Percentiles rank a stretch among this genome's conserved stretches.
Conservation (phyloP, 164 flowering plant species). For the Buxus sempervirens region DNA sequence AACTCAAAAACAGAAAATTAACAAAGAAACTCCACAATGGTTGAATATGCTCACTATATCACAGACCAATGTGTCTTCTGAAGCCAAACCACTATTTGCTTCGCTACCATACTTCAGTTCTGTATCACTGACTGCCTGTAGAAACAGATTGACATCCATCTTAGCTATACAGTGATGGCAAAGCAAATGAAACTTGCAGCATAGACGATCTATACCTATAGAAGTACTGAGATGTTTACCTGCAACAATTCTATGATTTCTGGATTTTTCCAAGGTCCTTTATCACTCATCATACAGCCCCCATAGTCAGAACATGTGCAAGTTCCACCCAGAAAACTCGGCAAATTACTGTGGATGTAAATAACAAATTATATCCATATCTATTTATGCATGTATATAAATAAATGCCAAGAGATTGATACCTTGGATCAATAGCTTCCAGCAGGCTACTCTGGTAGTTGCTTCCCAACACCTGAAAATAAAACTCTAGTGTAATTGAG, state of each 20-base stretch:
- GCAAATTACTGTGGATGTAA: conserved; percentile 51
- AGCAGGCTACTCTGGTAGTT: conserved; percentile 39
- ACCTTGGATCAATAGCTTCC: conserved; percentile 62
- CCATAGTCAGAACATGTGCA: conserved; percentile 69
- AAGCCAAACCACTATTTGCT: conserved; percentile 14
- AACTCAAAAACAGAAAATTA: neutral
- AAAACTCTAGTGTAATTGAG: neutral
- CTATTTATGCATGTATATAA: neutral
- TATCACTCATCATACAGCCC: conserved; percentile 67
- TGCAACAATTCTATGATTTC: conserved; percentile 43
- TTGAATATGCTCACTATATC: conserved; percentile 8
- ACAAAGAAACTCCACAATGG: neutral
- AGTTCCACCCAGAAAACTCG: conserved; percentile 66
- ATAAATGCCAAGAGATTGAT: neutral
- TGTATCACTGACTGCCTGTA: conserved; percentile 29
- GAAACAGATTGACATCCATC: conserved; percentile 8
- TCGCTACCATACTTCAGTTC: conserved; percentile 18
- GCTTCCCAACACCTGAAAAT: conserved; percentile 57
- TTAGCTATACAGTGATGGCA: neutral
- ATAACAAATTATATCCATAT: neutral
- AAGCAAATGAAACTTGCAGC: neutral
- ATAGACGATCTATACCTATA: neutral
- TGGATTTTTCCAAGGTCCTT: conserved; percentile 81
- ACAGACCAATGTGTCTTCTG: conserved; percentile 17
- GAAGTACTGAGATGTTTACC: conserved; percentile 22